Percentiles rank a stretch among this genome's conserved stretches.
Conservation (phyloP, 106 monocot species). For the Ottelia alismoides region DNA sequence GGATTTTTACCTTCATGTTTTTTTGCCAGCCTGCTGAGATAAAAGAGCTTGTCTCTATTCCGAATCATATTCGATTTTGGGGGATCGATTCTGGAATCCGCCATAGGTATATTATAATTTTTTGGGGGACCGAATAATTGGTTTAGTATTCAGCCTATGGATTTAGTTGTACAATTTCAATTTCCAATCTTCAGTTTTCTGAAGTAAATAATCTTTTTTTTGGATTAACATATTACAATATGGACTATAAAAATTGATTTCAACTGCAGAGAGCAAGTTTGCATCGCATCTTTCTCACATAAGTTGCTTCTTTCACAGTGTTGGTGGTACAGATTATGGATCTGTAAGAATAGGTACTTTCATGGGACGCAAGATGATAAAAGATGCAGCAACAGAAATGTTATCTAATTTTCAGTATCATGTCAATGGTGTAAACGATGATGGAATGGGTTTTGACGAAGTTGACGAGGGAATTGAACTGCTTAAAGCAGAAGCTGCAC, state of each 20-base stretch:
- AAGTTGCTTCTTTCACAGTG: no score
- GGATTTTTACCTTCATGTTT: no score
- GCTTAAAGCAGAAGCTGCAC: conserved; percentile 56
- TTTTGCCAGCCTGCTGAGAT: conserved; percentile 89
- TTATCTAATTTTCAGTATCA: conserved; percentile 24
- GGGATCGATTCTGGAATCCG: conserved; percentile 97
- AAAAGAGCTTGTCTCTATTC: conserved; percentile 78
- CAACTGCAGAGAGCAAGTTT: no score
- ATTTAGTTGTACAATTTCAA: no score
- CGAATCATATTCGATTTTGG: conserved; percentile 93
- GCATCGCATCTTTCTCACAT: no score
- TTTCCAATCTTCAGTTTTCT: no score
- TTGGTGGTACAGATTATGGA: conserved; percentile 96
- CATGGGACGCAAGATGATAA: conserved; percentile 97
- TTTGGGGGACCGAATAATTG: no score
- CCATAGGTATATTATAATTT: conserved; percentile 74
- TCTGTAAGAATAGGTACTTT: conserved; percentile 96
- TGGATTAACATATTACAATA: no score
- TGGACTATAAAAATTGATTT: no score
- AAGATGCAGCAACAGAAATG: conserved; percentile 41
- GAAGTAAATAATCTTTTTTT: no score
- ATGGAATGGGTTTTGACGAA: conserved; percentile 31
- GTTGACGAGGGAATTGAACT: conserved; percentile 61
- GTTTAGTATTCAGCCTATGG: no score
- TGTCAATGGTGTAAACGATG: conserved; percentile 26